These are phyloP conservation scores for Tephrocybe rancida DNA, from an alignment of 768 basidiomycete genomes.

Conservation along the genomic window DNA sequence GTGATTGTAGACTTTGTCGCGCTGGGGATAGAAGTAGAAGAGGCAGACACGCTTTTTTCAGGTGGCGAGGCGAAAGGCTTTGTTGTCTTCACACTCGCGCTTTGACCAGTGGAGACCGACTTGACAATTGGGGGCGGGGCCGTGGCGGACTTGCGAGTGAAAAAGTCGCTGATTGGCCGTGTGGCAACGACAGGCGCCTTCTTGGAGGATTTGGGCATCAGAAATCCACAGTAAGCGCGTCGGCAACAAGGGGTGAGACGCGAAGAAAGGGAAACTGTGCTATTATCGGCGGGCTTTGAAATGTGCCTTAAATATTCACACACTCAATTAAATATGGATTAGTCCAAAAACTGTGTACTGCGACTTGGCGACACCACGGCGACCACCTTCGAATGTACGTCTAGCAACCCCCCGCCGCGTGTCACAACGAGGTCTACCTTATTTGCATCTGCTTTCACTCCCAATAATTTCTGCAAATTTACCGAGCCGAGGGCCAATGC, in stretches of 20 bases:
- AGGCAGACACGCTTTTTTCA: constrained; percentile 8
- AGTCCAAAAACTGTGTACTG: constrained; percentile 8
- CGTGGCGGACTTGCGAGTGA: constrained; percentile 32
- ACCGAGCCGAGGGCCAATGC: constrained; percentile 49
- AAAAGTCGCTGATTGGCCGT: constrained; percentile 49
- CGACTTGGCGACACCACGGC: constrained; percentile 52
- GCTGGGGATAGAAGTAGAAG: constrained; percentile 8
- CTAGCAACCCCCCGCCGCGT: constrained; percentile 54
- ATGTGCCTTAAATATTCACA: neutral
- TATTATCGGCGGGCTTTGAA: constrained; percentile 13
- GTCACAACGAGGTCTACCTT: constrained; percentile 60
- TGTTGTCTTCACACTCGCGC: constrained; percentile 7
- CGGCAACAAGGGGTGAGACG: neutral
- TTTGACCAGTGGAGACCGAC: constrained; percentile 12
- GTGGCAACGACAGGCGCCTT: constrained; percentile 23
- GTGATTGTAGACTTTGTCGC: constrained; percentile 17
- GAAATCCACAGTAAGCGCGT: constrained; percentile 19
- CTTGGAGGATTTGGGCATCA: constrained; percentile 32
- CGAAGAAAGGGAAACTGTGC: neutral
- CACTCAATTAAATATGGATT: no score
- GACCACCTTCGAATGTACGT: constrained; percentile 47
- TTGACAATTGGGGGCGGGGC: constrained; percentile 13
- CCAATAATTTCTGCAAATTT: constrained; percentile 44
- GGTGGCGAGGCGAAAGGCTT: constrained; percentile 3
- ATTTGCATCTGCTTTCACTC: constrained; percentile 31